Percentiles rank a stretch among this genome's conserved stretches.
Evolutionary conservation across 495 filamentous ascomycete species (phyloP).

Genomic region (Xylaria acuta): DNA sequence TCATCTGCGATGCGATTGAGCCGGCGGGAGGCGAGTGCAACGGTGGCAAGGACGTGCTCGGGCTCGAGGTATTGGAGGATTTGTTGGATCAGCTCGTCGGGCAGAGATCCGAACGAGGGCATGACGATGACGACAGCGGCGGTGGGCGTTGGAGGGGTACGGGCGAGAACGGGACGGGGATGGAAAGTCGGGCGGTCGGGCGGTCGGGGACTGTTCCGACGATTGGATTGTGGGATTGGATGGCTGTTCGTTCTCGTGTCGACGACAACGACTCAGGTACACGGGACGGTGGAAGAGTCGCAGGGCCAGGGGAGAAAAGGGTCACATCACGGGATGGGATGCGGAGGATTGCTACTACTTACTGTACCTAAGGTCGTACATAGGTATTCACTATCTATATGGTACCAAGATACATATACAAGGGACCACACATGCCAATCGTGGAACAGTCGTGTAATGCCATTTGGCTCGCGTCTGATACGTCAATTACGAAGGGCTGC

Average conservation of each 20-base stretch:
- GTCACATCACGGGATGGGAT: background rate
- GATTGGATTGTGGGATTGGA: background rate
- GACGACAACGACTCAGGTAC: background rate
- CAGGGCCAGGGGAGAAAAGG: background rate
- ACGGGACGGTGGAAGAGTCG: background rate
- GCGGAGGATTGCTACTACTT: background rate
- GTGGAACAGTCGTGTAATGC: constrained; percentile 31
- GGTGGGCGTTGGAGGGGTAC: background rate
- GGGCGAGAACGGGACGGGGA: background rate
- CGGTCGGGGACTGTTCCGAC: background rate
- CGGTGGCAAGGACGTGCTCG: constrained; percentile 49
- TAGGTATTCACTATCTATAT: background rate
- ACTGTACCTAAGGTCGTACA: too few species aligned
- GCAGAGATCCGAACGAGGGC: constrained; percentile 55
- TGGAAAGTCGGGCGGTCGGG: background rate
- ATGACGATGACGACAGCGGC: constrained; percentile 25
- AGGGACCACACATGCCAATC: background rate
- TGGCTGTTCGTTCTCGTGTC: background rate
- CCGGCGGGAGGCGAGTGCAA: constrained; percentile 68
- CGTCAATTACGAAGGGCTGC: constrained; percentile 26
- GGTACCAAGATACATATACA: background rate
- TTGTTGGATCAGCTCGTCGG: constrained; percentile 76
- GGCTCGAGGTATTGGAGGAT: constrained; percentile 69
- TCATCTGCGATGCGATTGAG: constrained; percentile 70
- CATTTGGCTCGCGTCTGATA: constrained; percentile 40